Evolutionary conservation across 225 moss, liverwort and hornwort genomes (phyloP).

Genomic region (Bryoerythrophyllum caledonicum): DNA sequence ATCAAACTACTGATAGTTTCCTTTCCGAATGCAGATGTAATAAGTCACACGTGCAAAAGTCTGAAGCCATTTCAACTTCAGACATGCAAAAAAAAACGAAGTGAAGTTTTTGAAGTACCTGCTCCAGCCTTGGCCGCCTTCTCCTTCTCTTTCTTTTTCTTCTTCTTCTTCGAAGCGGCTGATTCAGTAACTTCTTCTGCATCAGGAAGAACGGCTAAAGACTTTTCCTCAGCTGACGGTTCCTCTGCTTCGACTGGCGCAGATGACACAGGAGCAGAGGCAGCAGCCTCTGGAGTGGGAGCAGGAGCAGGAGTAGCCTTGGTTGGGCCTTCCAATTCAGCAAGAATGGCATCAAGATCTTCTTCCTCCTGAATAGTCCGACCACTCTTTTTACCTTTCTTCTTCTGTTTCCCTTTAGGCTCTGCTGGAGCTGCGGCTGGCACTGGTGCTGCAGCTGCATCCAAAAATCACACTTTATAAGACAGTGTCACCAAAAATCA

Average conservation of each 20-base stretch:
- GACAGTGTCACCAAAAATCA: background rate
- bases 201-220: constrained; percentile 41
- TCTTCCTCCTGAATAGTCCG: constrained; percentile 88
- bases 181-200: constrained; percentile 77
- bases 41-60: constrained; percentile 3
- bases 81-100: background rate
- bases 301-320: constrained; percentile 17
- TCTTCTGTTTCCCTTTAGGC: constrained; percentile 73
- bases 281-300: constrained; percentile 37
- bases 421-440: constrained; percentile 28
- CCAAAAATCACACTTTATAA: constrained; percentile 3
- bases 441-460: constrained; percentile 33
- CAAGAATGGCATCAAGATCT: constrained; percentile 94
- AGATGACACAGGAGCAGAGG: constrained; percentile 35
- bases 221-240: constrained; percentile 21
- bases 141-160: constrained; percentile 91
- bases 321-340: constrained; percentile 85
- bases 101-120: constrained; percentile 23
- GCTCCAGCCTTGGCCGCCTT: constrained; percentile 80
- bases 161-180: constrained; percentile 96
- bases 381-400: constrained; percentile 79
- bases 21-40: constrained; percentile 11
- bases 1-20: background rate
- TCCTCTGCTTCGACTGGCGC: constrained; percentile 38
- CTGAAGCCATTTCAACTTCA: constrained; percentile 1